Base-by-base conservation (phyloP, 345 rosid genomes). In the Sonneratia alba region DNA sequence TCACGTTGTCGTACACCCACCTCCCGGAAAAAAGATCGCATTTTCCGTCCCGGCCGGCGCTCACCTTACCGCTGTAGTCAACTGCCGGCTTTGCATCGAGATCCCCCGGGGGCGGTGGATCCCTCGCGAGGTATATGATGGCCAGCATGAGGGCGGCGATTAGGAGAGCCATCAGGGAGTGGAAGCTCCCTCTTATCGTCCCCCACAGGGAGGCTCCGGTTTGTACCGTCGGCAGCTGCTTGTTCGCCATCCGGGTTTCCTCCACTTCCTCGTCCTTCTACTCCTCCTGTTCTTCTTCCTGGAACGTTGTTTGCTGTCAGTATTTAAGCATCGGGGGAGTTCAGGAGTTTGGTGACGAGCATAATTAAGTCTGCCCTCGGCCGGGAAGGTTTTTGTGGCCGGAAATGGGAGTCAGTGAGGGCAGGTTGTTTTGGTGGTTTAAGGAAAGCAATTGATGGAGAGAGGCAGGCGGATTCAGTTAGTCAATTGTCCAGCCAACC, bases 11-110 rank as follows among this genome's bases (percentile, higher is more conserved):
- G 65, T 74, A 85, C 63, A 92, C 87, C 97, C 99, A 89, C 69
- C 82, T 82, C 49, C 97, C 97, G 7, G 84, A 84, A 71, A 85
- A 92, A 79, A 95, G 75, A 75, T 92, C 81, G 72, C 99, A 95
- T 71, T 77, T 32, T 43, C 62, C 61, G 47, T n/a, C 51, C 57
- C 34, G 18, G 18, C 6, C 66, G 5, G 66, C 18, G 36, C 66
- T 27, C 19, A 12, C 38, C 1, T 19, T 34, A 37, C 19, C 37
- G 6, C 38, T 37, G 3, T 0, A 19, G 7, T 13, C 66, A 9
- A 0, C 66, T 2, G 36, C 8, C 66, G 32, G 16, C 66, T 12
- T 62, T 0, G 66, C 6, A 9, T 27, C 66, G 1, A 71, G 18
- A 45, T 10, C 43, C 75, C 48, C 63, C 45, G 53, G 27, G 8